phyloP scores from a whole-genome alignment of 2,329 filamentous ascomycete genomes.

The Paecilomyces sp. region DNA sequence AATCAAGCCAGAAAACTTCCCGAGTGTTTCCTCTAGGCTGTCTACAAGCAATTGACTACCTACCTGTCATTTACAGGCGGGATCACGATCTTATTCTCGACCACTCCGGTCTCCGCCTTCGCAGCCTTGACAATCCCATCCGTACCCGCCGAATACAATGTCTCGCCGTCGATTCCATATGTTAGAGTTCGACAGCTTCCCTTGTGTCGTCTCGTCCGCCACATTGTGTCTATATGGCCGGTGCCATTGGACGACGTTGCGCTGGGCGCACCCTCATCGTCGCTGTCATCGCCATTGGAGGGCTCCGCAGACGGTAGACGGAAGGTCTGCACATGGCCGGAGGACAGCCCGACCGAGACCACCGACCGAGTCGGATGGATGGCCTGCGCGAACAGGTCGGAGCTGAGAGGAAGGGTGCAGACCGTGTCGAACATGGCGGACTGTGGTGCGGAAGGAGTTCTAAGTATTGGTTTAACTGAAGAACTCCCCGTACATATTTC shows the following conservation, averaged over 20 bases:
- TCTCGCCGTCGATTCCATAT: slow-evolving; percentile 70
- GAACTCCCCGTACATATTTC: background rate
- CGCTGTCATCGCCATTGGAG: slow-evolving; percentile 40
- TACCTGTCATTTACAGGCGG: slow-evolving; percentile 45
- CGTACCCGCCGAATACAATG: slow-evolving; percentile 55
- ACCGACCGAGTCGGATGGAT: slow-evolving; percentile 79
- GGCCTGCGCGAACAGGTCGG: slow-evolving; percentile 83
- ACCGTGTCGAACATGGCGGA: slow-evolving; percentile 76
- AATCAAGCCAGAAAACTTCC: background rate
- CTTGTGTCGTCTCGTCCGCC: slow-evolving; percentile 86
- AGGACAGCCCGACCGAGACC: slow-evolving; percentile 76
- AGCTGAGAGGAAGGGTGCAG: slow-evolving; percentile 76
- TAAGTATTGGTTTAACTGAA: no score
- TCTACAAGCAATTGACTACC: slow-evolving; percentile 10
- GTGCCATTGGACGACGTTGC: slow-evolving; percentile 52
- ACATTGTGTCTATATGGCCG: slow-evolving; percentile 71
- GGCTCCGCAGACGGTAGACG: slow-evolving; percentile 57
- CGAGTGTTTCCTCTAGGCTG: background rate
- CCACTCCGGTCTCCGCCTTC: slow-evolving; percentile 53
- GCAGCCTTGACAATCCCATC: slow-evolving; percentile 59
- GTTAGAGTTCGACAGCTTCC: slow-evolving; percentile 80
- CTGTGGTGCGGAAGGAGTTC: background rate
- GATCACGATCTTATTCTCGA: slow-evolving; percentile 74
- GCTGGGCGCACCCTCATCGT: slow-evolving; percentile 39
- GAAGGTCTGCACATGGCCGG: slow-evolving; percentile 79